Evolutionary conservation across 2,329 filamentous ascomycete genomes (phyloP), one percentile per base, ranked within the genome.

Genomic region (Allantophomopsis cytisporea): DNA sequence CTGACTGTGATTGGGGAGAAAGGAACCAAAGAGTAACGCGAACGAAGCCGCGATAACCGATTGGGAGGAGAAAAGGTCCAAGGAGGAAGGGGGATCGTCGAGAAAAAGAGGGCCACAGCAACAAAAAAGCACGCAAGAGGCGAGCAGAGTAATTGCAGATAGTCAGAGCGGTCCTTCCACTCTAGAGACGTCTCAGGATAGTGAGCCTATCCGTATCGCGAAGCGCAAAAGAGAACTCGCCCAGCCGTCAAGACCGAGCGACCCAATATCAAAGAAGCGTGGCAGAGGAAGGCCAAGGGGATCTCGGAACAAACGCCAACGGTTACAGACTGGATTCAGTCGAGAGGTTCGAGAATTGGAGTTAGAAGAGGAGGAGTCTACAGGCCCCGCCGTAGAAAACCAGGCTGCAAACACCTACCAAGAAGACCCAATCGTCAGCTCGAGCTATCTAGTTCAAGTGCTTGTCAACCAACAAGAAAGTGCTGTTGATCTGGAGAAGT

Each of bases 1-100:
- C 23, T 28, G 23, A 28, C 23, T 28, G 23, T 28, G 23, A 28
- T 28, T 28, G 23, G 23, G 23, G 23, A 28, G 23, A 35, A 31
- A 46, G 54, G 55, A 54, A 53, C 47, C 54, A 46, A 41, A 43
- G 20, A 38, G 13, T 5, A 15, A 16, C 11, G 34, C 36, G 34
- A 33, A 37, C 31, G 17, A 31, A 16, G 38, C 33, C 31, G 36
- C 33, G 11, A 15, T 38, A 39, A 38, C 37, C 42, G 31, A 39
- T 38, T 33, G 41, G 40, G 10, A 37, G 34, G 37, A 39, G 31
- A 38, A 33, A 31, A 33, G 36, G 23, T 8, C 23, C 23, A 28
- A 28, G 11, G 10, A 28, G 23, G 23, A 20, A 20, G 18, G 23
- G 11, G 10, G 7, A 28, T 28, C 23, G 7, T 8, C 3, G 8